Percentiles rank a stretch among this genome's conserved stretches.
phyloP scores from a whole-genome alignment of 140 eudicot species.

The Stevia rebaudiana region DNA sequence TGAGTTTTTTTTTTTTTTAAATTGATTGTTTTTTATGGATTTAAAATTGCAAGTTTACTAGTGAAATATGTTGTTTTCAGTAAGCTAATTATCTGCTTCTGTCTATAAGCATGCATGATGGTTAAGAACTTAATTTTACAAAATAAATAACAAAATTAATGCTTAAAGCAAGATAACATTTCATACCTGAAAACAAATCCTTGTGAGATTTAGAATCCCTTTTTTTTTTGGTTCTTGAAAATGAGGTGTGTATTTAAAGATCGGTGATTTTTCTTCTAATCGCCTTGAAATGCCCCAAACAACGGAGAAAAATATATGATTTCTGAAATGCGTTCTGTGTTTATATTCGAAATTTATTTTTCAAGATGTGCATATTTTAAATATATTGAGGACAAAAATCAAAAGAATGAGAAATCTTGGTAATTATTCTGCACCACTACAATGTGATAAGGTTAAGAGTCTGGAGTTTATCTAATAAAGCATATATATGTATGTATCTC shows the following conservation, averaged over 20 bases:
- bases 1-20: background rate
- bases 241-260: background rate
- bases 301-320: background rate
- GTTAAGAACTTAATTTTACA: background rate
- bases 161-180: background rate
- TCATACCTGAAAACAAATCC: constrained; percentile 24
- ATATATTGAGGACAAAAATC: constrained; percentile 1
- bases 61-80: background rate
- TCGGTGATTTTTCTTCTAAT: background rate
- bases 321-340: background rate
- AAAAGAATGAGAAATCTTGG: constrained; percentile 19
- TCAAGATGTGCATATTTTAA: background rate
- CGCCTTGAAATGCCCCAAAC: constrained; percentile 11
- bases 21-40: background rate
- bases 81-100: background rate
- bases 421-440: constrained; percentile 35
- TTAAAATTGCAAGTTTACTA: background rate
- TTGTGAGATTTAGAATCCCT: background rate
- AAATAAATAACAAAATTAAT: background rate
- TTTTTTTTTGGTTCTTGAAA: constrained; percentile 1
- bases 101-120: background rate
- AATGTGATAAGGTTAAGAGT: constrained; percentile 33
- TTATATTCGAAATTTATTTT: constrained; percentile 8
- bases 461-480: constrained; percentile 14
- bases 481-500: background rate